phyloP scores from a whole-genome alignment of 2,329 filamentous ascomycete species.

The Xylariomycetidae sp. region DNA sequence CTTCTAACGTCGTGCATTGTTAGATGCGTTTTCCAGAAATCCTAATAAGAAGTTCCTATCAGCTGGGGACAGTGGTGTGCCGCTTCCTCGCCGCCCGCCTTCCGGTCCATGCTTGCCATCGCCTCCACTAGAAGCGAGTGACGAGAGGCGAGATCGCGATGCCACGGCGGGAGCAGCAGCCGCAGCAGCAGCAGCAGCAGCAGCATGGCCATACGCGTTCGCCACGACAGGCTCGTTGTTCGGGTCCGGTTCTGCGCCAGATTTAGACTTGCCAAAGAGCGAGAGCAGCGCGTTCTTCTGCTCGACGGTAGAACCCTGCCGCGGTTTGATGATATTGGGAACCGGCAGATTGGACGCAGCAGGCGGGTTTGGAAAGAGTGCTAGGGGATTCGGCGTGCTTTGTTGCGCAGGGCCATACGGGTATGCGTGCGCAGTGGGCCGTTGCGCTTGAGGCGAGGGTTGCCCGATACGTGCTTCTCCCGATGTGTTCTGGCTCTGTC shows the following conservation, averaged over 20 bases:
- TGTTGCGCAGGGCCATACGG: conserved; percentile 16
- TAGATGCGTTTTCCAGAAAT: conserved; percentile 58
- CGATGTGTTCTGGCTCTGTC: conserved; percentile 10
- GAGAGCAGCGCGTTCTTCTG: conserved; percentile 49
- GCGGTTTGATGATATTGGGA: conserved; percentile 24
- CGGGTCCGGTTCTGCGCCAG: conserved; percentile 21
- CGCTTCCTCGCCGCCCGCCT: conserved; percentile 35
- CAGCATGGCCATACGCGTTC: no score
- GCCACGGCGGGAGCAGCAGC: conserved; percentile 12
- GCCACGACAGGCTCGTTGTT: conserved; percentile 23
- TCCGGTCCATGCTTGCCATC: conserved; percentile 19
- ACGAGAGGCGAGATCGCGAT: conserved; percentile 34
- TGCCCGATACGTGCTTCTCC: conserved; percentile 14
- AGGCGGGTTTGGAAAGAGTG: conserved; percentile 21
- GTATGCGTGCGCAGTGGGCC: conserved; percentile 14
- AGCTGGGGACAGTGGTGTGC: conserved; percentile 57
- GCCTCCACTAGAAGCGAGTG: conserved; percentile 36
- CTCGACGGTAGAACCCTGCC: conserved; percentile 32
- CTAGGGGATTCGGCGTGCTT: conserved; percentile 17
- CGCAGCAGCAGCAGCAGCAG: no score
- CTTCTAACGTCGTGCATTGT: conserved; percentile 28
- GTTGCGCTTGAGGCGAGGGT: conserved; percentile 11
- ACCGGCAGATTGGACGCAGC: conserved; percentile 22
- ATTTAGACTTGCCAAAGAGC: conserved; percentile 50
- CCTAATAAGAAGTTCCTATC: conserved; percentile 72